phyloP scores from a whole-genome alignment of 495 filamentous ascomycete species.

The Daldinia concentrica region DNA sequence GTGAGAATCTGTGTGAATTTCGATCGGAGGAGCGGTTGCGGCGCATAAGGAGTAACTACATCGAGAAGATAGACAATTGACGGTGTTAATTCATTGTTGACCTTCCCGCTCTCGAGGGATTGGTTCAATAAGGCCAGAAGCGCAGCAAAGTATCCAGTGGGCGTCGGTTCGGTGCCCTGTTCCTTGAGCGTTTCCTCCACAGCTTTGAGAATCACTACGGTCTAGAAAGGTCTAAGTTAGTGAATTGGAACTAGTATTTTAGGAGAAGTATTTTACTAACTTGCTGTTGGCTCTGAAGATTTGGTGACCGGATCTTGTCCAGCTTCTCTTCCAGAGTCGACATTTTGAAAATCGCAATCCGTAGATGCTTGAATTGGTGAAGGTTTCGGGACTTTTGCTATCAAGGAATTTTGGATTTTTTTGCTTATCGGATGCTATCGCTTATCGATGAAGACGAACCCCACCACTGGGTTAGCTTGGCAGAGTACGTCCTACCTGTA shows the following conservation, averaged over 20 bases:
- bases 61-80: constrained; percentile 97
- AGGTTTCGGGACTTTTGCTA: constrained; percentile 3
- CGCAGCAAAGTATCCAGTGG: constrained; percentile 95
- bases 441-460: constrained; percentile 26
- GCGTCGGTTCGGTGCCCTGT: constrained; percentile 79
- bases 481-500: background rate
- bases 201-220: constrained; percentile 84
- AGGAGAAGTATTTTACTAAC: constrained; percentile 56
- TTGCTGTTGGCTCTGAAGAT: constrained; percentile 94
- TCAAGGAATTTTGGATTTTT: constrained; percentile 44
- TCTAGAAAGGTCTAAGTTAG: constrained; percentile 60
- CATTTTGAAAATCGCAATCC: constrained; percentile 59
- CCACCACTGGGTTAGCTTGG: constrained; percentile 34
- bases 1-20: constrained; percentile 95
- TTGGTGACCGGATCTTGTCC: constrained; percentile 94
- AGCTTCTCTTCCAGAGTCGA: constrained; percentile 88
- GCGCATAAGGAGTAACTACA: constrained; percentile 81
- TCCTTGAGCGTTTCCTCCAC: constrained; percentile 91
- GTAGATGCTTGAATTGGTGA: constrained; percentile 31
- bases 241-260: background rate
- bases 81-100: constrained; percentile 84
- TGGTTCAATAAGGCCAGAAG: constrained; percentile 88
- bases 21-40: constrained; percentile 82
- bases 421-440: constrained; percentile 45
- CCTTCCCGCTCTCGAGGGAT: constrained; percentile 68